These are phyloP conservation scores for Didymella keratinophila DNA, from an alignment of 2,329 filamentous ascomycete species.

Conservation along the genomic window DNA sequence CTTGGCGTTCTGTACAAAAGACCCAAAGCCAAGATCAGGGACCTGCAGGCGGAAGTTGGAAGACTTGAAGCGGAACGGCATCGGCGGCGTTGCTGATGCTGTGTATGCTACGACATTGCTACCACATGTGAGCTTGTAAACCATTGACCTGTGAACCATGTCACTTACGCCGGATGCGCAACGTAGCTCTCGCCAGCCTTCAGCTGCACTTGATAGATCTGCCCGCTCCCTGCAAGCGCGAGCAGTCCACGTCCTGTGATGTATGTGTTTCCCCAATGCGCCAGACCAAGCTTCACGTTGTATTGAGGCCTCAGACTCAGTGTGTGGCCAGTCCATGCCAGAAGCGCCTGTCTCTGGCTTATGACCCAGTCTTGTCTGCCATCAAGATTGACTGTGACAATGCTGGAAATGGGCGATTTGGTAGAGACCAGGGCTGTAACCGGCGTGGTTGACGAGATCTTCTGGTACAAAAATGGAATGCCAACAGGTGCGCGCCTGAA, in stretches of 20 bases:
- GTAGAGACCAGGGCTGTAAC: constrained; percentile 89
- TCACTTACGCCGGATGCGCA: constrained; percentile 71
- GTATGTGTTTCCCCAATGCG: constrained; percentile 90
- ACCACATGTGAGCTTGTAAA: constrained; percentile 7
- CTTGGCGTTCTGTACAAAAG: constrained; percentile 71
- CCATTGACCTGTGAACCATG: not conserved
- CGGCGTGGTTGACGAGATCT: constrained; percentile 82
- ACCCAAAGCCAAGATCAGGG: constrained; percentile 69
- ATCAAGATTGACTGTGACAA: constrained; percentile 87
- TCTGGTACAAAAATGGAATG: constrained; percentile 94
- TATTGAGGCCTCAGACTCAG: constrained; percentile 77
- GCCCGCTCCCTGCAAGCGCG: constrained; percentile 83
- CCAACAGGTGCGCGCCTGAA: constrained; percentile 80
- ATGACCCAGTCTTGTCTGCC: constrained; percentile 96
- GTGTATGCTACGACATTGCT: constrained; percentile 92
- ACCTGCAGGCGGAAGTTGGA: constrained; percentile 78
- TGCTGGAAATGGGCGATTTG: constrained; percentile 84
- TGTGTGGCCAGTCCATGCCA: constrained; percentile 97
- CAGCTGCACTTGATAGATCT: constrained; percentile 85
- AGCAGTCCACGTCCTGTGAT: constrained; percentile 88
- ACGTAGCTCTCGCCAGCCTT: constrained; percentile 87
- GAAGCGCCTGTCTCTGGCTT: constrained; percentile 81
- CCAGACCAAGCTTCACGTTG: constrained; percentile 75
- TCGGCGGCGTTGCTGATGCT: constrained; percentile 74
- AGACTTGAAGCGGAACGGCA: constrained; percentile 87